A percentile compares a stretch with the other conserved stretches of the same genome.
Conservation (phyloP, 2,329 filamentous ascomycete genomes). For the Hypoxylon sp. region DNA sequence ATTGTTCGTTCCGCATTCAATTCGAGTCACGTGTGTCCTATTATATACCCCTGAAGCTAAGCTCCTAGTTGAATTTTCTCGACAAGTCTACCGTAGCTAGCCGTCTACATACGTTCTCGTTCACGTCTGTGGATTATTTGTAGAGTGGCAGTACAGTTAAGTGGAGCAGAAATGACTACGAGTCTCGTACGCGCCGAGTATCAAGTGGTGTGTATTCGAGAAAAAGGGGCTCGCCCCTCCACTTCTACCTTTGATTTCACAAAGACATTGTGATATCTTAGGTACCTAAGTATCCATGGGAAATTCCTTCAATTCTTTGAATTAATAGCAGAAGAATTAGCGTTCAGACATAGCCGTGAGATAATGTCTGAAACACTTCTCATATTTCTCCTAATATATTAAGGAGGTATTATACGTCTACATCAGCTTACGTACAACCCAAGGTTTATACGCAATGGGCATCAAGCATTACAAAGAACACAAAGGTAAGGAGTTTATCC, state of each 20-base stretch:
- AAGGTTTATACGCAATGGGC: not conserved
- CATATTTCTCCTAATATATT: too few relatives aligned
- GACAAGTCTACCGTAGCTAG: not conserved
- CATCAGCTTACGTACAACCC: too few relatives aligned
- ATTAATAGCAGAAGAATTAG: not conserved
- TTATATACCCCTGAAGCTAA: not conserved
- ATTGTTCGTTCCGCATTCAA: not conserved
- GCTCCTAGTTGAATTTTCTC: not conserved
- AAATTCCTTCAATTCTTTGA: not conserved
- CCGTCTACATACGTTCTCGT: too few relatives aligned
- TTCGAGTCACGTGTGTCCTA: not conserved
- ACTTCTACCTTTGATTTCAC: not conserved
- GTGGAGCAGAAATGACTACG: not conserved
- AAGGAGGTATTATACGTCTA: too few relatives aligned
- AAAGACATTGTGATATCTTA: not conserved
- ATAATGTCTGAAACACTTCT: too few relatives aligned
- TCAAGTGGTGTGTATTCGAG: not conserved
- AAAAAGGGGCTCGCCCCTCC: not conserved
- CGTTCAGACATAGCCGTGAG: too few relatives aligned
- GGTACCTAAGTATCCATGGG: not conserved
- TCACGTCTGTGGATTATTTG: not conserved
- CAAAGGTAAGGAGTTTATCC: conserved; percentile 9
- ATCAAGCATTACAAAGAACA: not conserved
- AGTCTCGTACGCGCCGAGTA: not conserved
- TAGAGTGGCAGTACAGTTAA: not conserved